phyloP scores from a whole-genome alignment of 1,284 basidiomycete species.

The Dichomitus squalens region DNA sequence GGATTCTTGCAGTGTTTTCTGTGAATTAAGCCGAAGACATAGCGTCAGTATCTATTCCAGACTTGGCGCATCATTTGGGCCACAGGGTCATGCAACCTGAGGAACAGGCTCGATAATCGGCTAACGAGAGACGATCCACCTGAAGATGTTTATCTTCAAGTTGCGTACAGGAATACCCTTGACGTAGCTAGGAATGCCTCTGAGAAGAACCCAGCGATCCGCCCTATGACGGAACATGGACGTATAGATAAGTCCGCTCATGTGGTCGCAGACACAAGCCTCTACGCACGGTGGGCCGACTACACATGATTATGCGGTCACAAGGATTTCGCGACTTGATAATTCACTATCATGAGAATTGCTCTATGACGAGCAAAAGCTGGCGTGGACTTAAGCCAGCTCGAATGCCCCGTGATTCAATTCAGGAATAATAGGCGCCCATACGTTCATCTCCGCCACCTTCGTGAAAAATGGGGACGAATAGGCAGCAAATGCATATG shows the following conservation, averaged over 20 bases:
- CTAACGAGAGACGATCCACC: neutral
- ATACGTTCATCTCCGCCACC: neutral
- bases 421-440: neutral
- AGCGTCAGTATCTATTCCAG: neutral
- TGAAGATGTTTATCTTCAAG: neutral
- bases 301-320: neutral
- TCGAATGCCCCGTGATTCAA: no score
- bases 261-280: neutral
- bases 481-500: neutral
- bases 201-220: neutral
- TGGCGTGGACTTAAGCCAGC: neutral
- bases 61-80: neutral
- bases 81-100: neutral
- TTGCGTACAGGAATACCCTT: neutral
- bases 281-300: neutral
- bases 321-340: neutral
- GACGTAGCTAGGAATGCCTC: slow-evolving; percentile 1
- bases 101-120: no score
- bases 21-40: neutral
- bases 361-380: neutral
- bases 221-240: neutral
- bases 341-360: neutral
- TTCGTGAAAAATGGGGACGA: neutral
- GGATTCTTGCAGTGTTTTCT: slow-evolving; percentile 36
- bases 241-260: neutral